Evolutionary conservation across 345 rosid species (phyloP).

Genomic region (Noccaea bulbosa): DNA sequence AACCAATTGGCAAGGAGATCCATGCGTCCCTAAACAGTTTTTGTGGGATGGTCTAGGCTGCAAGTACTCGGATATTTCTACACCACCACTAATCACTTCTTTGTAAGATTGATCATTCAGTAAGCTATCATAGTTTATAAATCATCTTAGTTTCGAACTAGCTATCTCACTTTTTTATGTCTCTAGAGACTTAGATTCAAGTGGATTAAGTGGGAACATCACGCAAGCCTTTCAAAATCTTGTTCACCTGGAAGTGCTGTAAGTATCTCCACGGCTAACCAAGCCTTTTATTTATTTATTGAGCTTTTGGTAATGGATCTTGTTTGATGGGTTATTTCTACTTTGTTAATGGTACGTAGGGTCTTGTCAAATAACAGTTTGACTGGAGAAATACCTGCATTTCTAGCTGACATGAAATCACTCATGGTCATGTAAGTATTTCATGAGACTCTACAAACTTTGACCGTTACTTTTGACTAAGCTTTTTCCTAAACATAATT

Average conservation of each 20-base stretch:
- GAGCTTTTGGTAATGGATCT: background rate
- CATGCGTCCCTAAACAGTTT: slow-evolving; percentile 48
- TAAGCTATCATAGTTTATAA: background rate
- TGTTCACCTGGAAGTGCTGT: slow-evolving; percentile 44
- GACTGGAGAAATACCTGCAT: slow-evolving; percentile 52
- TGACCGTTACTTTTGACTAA: background rate
- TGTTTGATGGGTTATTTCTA: background rate
- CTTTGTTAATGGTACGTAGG: slow-evolving; percentile 48
- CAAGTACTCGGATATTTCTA: slow-evolving; percentile 19
- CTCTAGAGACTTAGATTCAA: slow-evolving; percentile 44
- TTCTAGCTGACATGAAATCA: slow-evolving; percentile 48
- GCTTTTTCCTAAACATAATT: background rate
- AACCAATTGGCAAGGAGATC: slow-evolving; percentile 64
- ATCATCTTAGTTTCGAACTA: background rate
- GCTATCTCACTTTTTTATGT: background rate
- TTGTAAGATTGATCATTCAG: slow-evolving; percentile 15
- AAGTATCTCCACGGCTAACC: slow-evolving; percentile 21
- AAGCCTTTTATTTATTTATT: background rate
- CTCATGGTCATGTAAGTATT: slow-evolving; percentile 56
- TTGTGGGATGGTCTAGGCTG: slow-evolving; percentile 54
- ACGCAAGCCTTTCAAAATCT: slow-evolving; percentile 39
- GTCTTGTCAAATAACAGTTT: slow-evolving; percentile 57
- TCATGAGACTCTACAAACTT: slow-evolving; percentile 5
- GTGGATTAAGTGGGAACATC: slow-evolving; percentile 48
- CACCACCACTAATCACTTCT: slow-evolving; percentile 21